Conservation (phyloP, 2,329 filamentous ascomycete genomes). For the Periglandula ipomoeae region DNA sequence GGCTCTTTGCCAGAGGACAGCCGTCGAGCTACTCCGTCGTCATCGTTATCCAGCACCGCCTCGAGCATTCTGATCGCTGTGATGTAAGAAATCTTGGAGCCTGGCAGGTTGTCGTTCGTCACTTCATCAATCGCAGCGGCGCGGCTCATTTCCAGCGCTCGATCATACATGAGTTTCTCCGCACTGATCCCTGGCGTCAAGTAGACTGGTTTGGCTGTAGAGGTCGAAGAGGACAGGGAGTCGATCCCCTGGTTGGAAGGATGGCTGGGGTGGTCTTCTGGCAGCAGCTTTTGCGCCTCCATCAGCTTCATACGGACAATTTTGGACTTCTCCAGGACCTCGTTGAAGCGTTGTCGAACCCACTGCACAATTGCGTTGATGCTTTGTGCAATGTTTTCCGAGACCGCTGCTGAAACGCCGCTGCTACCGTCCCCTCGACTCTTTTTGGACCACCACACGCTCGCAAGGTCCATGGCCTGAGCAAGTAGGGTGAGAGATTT, state of each 20-base stretch:
- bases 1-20: conserved; percentile 30
- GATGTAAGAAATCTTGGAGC: conserved; percentile 86
- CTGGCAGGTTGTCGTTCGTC: conserved; percentile 75
- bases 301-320: conserved; percentile 82
- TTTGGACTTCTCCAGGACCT: conserved; percentile 92
- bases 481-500: conserved; percentile 85
- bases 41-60: conserved; percentile 82
- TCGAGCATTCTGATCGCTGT: conserved; percentile 94
- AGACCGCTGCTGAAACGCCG: conserved; percentile 28
- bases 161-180: conserved; percentile 96
- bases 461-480: conserved; percentile 92
- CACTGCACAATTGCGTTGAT: conserved; percentile 95
- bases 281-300: conserved; percentile 76
- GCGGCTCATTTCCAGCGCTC: conserved; percentile 92
- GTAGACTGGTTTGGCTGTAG: conserved; percentile 67
- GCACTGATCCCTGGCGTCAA: conserved; percentile 85
- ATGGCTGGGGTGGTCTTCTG: conserved; percentile 76
- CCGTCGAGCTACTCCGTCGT: conserved; percentile 33
- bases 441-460: conserved; percentile 80
- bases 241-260: conserved; percentile 65
- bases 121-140: conserved; percentile 93
- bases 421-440: conserved; percentile 51
- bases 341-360: conserved; percentile 90
- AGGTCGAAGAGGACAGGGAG: conserved; percentile 47
- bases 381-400: conserved; percentile 50